Conservation (phyloP, 305 asterid species). For the Caryopteris hybrid region DNA sequence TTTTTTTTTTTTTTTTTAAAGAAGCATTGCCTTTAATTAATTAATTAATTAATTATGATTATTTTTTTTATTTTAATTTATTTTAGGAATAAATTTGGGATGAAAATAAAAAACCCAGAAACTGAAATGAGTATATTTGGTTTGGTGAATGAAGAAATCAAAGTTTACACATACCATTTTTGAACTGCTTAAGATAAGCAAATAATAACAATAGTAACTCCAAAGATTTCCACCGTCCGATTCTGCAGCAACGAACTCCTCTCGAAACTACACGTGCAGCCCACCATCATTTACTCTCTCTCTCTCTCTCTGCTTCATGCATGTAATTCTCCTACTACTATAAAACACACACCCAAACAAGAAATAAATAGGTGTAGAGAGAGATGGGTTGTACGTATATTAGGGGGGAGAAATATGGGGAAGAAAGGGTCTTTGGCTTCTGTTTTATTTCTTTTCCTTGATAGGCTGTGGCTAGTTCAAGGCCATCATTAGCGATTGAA, state of each 20-base stretch:
- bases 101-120: not conserved
- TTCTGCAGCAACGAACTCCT: constrained; percentile 31
- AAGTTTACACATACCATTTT: not conserved
- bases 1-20: not conserved
- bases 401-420: constrained; percentile 39
- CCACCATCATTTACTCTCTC: constrained; percentile 20
- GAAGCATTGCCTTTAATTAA: no score
- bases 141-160: constrained; percentile 14
- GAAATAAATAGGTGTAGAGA: constrained; percentile 1
- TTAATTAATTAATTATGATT: no score
- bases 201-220: not conserved
- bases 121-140: not conserved
- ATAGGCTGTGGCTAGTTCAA: constrained; percentile 40
- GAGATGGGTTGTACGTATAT: constrained; percentile 11
- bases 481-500: constrained; percentile 42
- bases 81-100: not conserved
- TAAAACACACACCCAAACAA: constrained; percentile 27
- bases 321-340: constrained; percentile 65
- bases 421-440: constrained; percentile 52
- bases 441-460: constrained; percentile 37
- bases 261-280: constrained; percentile 52
- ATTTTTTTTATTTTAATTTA: no score
- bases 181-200: not conserved
- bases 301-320: constrained; percentile 48
- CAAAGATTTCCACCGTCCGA: constrained; percentile 34